A percentile compares a stretch with the other conserved stretches of the same genome.
phyloP scores from a whole-genome alignment of 306 rosid genomes.

The Vachellia pachyceras region DNA sequence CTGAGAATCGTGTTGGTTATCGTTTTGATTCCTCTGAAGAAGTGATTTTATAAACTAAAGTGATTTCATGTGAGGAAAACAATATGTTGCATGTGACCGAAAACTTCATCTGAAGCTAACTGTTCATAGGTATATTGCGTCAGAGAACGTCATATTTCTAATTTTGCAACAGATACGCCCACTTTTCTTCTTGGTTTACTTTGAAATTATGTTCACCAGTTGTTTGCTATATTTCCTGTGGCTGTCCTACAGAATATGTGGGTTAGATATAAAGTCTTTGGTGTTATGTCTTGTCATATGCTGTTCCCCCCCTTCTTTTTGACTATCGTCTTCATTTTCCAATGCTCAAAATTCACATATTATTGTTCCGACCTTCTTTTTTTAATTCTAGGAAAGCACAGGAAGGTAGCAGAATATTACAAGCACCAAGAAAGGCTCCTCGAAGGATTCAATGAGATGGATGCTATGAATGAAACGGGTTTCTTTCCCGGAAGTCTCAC shows the following conservation, averaged over 20 bases:
- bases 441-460: constrained; percentile 86
- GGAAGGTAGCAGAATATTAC: constrained; percentile 73
- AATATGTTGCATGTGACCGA: neutral
- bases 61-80: neutral
- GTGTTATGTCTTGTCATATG: neutral
- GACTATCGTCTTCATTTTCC: neutral
- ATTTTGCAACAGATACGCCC: neutral
- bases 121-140: neutral
- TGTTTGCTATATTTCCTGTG: neutral
- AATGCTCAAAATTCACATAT: neutral
- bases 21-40: neutral
- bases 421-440: constrained; percentile 74
- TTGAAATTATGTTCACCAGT: neutral
- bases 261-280: neutral
- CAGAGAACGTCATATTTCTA: neutral
- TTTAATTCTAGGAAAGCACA: constrained; percentile 55
- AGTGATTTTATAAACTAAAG: neutral
- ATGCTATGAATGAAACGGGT: constrained; percentile 64
- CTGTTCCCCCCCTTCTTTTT: neutral
- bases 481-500: constrained; percentile 67
- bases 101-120: constrained; percentile 7
- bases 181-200: constrained; percentile 12
- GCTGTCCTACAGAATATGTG: neutral
- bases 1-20: constrained; percentile 9
- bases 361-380: neutral